Percentiles rank a stretch among this genome's conserved stretches.
phyloP scores from a whole-genome alignment of 164 flowering plant genomes.

The Nelumbo lutea region DNA sequence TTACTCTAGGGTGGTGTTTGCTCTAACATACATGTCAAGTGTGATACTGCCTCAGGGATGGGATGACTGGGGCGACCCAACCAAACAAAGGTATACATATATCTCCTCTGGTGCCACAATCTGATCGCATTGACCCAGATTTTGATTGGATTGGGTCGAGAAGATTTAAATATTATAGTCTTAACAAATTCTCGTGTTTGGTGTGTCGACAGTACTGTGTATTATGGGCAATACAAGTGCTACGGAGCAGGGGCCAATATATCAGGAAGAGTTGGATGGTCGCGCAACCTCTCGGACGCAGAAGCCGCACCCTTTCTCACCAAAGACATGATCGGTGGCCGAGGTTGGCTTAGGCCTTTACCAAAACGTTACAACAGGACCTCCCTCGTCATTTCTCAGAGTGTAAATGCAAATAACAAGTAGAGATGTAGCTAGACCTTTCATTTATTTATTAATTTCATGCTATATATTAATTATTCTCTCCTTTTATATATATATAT shows the following conservation, averaged over 20 bases:
- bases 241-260: constrained; percentile 52
- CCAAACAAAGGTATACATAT: constrained; percentile 29
- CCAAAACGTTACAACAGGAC: constrained; percentile 39
- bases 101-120: no score
- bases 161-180: no score
- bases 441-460: neutral
- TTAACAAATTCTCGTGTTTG: no score
- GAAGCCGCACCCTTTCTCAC: constrained; percentile 59
- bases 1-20: constrained; percentile 44
- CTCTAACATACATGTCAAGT: constrained; percentile 34
- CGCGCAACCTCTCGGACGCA: constrained; percentile 30
- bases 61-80: constrained; percentile 42
- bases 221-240: constrained; percentile 55
- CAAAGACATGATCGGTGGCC: constrained; percentile 50
- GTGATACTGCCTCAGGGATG: constrained; percentile 42
- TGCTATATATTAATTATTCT: neutral
- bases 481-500: neutral
- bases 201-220: constrained; percentile 36
- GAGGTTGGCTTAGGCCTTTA: constrained; percentile 51
- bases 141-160: no score
- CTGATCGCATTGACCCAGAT: no score
- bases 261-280: constrained; percentile 53
- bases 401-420: neutral
- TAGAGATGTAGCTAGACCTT: no score
- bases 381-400: constrained; percentile 6